A percentile compares a stretch with the other conserved stretches of the same genome.
These are phyloP conservation scores for Daldinia decipiens DNA, from an alignment of 495 filamentous ascomycete species.

Conservation along the genomic window DNA sequence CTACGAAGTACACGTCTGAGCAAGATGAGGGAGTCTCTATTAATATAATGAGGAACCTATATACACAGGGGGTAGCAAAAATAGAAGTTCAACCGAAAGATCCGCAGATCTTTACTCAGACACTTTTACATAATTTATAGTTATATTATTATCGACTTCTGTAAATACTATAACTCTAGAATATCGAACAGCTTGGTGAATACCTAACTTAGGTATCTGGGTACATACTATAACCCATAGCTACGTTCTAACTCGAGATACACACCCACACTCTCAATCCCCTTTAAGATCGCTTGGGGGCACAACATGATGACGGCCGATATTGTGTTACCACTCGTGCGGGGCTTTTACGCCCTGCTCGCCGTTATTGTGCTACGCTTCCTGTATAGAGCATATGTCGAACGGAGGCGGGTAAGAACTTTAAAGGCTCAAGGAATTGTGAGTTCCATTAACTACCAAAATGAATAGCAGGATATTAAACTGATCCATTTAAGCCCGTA, in stretches of 20 bases:
- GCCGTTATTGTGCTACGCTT: conserved; percentile 29
- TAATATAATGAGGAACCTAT: not conserved
- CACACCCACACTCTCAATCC: not conserved
- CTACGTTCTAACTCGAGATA: not conserved
- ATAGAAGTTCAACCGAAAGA: not conserved
- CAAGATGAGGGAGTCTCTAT: not conserved
- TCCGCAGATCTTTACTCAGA: not conserved
- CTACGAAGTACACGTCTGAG: no score
- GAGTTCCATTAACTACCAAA: conserved; percentile 20
- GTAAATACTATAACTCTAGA: not conserved
- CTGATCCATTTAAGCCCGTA: conserved; percentile 35
- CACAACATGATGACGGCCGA: not conserved
- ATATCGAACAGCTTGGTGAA: not conserved
- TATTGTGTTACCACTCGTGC: not conserved
- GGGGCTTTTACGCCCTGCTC: conserved; percentile 25
- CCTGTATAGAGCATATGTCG: conserved; percentile 37
- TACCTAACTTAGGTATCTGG: not conserved
- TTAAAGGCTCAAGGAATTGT: conserved; percentile 46
- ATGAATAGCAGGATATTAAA: not conserved
- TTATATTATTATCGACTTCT: not conserved
- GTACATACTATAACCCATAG: not conserved
- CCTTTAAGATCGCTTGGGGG: not conserved
- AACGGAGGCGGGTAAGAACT: conserved; percentile 32
- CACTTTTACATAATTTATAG: not conserved
- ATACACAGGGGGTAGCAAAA: not conserved